Percentiles rank a stretch among this genome's conserved stretches.
Evolutionary conservation across 1,284 basidiomycete species (phyloP).

Genomic region (Taiwanofungus camphoratus): DNA sequence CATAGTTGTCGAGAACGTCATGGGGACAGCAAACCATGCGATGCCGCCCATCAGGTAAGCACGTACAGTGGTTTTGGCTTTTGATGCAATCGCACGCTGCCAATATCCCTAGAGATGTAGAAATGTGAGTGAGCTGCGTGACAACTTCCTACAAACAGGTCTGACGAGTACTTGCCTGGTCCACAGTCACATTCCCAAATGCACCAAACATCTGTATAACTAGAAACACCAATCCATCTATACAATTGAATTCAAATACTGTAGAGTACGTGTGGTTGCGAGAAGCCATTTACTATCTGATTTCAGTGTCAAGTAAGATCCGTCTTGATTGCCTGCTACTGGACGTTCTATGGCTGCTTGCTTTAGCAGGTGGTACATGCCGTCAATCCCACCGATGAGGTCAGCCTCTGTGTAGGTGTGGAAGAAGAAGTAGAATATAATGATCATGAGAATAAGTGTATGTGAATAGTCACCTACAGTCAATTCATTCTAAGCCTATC

Average conservation of each 20-base stretch:
- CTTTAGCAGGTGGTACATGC: slow-evolving; percentile 28
- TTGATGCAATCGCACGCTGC: slow-evolving; percentile 26
- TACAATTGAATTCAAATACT: slow-evolving; percentile 7
- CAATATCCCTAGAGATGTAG: slow-evolving; percentile 6
- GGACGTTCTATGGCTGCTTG: slow-evolving; percentile 24
- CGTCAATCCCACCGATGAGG: slow-evolving; percentile 24
- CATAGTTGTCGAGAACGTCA: slow-evolving; percentile 35
- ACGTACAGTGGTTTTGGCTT: slow-evolving; percentile 25
- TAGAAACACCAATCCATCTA: slow-evolving; percentile 8
- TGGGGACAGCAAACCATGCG: slow-evolving; percentile 36
- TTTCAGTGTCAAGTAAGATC: slow-evolving; percentile 35
- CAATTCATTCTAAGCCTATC: slow-evolving; percentile 29
- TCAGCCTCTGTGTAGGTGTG: slow-evolving; percentile 25
- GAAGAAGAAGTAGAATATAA: slow-evolving; percentile 25
- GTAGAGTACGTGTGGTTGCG: no score
- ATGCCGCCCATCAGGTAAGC: slow-evolving; percentile 33
- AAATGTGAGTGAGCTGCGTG: slow-evolving; percentile 6
- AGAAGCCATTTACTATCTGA: slow-evolving; percentile 19
- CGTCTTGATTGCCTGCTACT: slow-evolving; percentile 32
- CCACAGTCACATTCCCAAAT: slow-evolving; percentile 9
- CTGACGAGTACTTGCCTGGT: slow-evolving; percentile 12
- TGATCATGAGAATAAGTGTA: slow-evolving; percentile 29
- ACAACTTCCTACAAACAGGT: slow-evolving; percentile 9
- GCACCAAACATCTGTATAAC: slow-evolving; percentile 6
- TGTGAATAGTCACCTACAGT: slow-evolving; percentile 26